Evolutionary conservation across 2,329 filamentous ascomycete species (phyloP).

Genomic region (Ophiostoma himal-ulmi): DNA sequence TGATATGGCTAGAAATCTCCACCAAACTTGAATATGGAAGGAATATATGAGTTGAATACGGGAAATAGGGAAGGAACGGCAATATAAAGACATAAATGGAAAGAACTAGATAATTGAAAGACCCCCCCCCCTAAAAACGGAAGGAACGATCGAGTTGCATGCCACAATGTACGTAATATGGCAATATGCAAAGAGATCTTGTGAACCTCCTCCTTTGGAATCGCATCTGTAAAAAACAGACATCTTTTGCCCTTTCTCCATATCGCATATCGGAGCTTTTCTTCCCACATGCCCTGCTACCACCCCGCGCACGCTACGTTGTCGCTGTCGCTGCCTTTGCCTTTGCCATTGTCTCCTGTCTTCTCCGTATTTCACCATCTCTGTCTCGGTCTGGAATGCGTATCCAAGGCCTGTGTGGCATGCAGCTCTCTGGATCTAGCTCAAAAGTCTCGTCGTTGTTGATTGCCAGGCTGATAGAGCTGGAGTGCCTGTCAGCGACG

Average conservation of each 20-base stretch:
- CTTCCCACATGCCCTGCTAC: slow-evolving; percentile 2
- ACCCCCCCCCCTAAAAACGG: background rate
- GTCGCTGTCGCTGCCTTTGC: background rate
- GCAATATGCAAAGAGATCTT: slow-evolving; percentile 4
- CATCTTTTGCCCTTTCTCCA: background rate
- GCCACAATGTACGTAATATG: slow-evolving; percentile 7
- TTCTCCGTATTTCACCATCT: background rate
- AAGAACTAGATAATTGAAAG: background rate
- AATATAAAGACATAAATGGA: background rate
- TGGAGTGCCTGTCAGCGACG: background rate
- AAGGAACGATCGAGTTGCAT: slow-evolving; percentile 11
- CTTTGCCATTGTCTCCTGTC: background rate
- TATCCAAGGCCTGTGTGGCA: slow-evolving; percentile 2
- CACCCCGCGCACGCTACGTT: slow-evolving; percentile 11
- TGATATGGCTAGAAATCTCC: background rate
- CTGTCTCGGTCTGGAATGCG: background rate
- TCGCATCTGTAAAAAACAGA: slow-evolving; percentile 3
- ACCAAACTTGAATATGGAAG: background rate
- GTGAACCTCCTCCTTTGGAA: background rate
- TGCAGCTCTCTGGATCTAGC: background rate
- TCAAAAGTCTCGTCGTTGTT: background rate
- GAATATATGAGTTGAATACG: background rate
- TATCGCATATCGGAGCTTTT: slow-evolving; percentile 9
- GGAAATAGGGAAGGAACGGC: background rate
- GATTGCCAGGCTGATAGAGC: background rate